Base-by-base conservation (phyloP, 1,284 basidiomycete genomes). In the Irpex rosettiformis region DNA sequence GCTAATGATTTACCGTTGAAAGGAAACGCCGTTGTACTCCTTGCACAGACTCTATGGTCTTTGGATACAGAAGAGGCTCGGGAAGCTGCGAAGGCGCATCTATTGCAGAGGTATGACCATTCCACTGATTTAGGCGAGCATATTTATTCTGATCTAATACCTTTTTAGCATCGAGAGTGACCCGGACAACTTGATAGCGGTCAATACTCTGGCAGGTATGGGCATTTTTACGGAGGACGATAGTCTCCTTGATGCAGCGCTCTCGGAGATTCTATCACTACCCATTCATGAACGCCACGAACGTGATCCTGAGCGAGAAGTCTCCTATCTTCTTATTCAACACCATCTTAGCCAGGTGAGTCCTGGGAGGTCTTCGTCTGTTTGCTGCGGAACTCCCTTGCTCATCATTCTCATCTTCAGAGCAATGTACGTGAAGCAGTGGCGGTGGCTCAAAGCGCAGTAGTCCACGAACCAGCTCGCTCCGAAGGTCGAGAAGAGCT, bases 181-280 rank as follows among this genome's bases (percentile, higher is more conserved):
- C 71, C 83, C 84, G 22, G 88, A 83, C 66, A 92, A 90, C 67
- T 71, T 95, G 56, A 79, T 83, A 58, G 93, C 92, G 1, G 89
- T 97, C 68, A 88, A 89, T 45, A 83, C 88, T 0, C 80, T 98
- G 0, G 91, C 91, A 0, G 92, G 91, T 1, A 92, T 96, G 80
- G 95, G 91, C 7, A 86, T 94, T 58, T 74, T 93, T 22, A 89
- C 87, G 0, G 78, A 81, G 25, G 95, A 97, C 67, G 84, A 88
- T 24, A 84, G 82, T 54, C 80, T 97, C 18, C 80, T 96, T 13
- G 93, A 96, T 67, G 95, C 95, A 0, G 90, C 94, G 0, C 75
- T 96, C 7, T 86, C 90, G 0, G 95, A 97, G 69, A 84, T 96
- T 18, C 75, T 88, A 10, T 76, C 80, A 1, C 75, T 93, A 29